Percentiles rank a stretch among this genome's conserved stretches.
These are phyloP conservation scores for Kondoa subrosea DNA, from an alignment of 768 basidiomycete genomes.

Conservation along the genomic window DNA sequence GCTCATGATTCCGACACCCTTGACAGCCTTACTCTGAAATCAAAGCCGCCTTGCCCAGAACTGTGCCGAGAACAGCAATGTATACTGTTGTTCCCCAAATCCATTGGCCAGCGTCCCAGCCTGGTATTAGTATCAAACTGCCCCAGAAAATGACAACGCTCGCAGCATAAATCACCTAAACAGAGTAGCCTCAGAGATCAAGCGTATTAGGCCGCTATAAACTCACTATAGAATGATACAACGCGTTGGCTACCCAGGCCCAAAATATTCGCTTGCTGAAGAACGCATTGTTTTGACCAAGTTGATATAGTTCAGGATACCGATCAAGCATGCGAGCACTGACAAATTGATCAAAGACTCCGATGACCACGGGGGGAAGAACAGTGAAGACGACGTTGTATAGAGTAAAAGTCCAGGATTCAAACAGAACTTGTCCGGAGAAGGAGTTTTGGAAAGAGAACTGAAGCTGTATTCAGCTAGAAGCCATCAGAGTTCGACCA, in stretches of 20 bases:
- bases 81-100: conserved; percentile 98
- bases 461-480: conserved; percentile 36
- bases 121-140: conserved; percentile 62
- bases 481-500: background rate
- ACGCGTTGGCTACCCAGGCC: conserved; percentile 74
- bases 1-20: conserved; percentile 10
- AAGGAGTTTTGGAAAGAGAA: conserved; percentile 99
- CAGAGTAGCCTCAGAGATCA: background rate
- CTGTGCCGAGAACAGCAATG: conserved; percentile 76
- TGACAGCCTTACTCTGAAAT: conserved; percentile 69
- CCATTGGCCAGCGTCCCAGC: conserved; percentile 85
- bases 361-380: conserved; percentile 88
- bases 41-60: conserved; percentile 89
- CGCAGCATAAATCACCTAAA: conserved; percentile 67
- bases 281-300: conserved; percentile 87
- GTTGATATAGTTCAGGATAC: conserved; percentile 86
- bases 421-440: conserved; percentile 94
- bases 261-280: conserved; percentile 82
- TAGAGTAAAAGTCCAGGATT: conserved; percentile 94
- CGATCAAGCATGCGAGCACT: conserved; percentile 89
- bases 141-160: conserved; percentile 85
- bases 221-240: conserved; percentile 73
- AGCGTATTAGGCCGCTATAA: background rate
- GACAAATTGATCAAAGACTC: conserved; percentile 90
- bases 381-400: conserved; percentile 80